Conservation (phyloP, 345 rosid genomes). For the Gossypium australe region DNA sequence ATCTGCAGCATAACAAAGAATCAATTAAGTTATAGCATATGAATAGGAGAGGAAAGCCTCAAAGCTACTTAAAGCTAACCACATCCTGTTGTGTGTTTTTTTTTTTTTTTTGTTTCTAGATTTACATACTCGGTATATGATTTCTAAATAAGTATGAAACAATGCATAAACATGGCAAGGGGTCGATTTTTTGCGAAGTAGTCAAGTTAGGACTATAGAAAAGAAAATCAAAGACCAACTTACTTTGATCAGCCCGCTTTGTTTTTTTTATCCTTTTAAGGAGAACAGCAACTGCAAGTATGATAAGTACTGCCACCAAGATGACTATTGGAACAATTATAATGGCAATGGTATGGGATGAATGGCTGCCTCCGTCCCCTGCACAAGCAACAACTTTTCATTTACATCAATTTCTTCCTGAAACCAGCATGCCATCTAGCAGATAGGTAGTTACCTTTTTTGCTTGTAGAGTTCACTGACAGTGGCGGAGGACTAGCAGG, state of each 20-base stretch:
- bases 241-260: background rate
- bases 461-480: background rate
- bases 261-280: background rate
- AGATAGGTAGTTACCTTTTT: background rate
- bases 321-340: slow-evolving; percentile 22
- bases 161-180: background rate
- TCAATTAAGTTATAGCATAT: background rate
- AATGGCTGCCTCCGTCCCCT: background rate
- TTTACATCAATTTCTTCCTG: background rate
- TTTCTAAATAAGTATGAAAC: background rate
- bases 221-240: background rate
- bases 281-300: slow-evolving; percentile 7
- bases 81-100: too few relatives aligned
- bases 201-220: background rate
- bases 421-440: background rate
- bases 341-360: slow-evolving; percentile 11
- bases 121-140: background rate
- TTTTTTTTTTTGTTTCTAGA: background rate
- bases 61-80: background rate
- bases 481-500: slow-evolving; percentile 16
- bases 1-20: background rate
- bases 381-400: background rate
- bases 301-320: background rate
- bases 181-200: background rate
- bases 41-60: background rate